A percentile compares a stretch with the other conserved stretches of the same genome.
phyloP scores from a whole-genome alignment of 805 yeast species.

The Candida piceae region DNA sequence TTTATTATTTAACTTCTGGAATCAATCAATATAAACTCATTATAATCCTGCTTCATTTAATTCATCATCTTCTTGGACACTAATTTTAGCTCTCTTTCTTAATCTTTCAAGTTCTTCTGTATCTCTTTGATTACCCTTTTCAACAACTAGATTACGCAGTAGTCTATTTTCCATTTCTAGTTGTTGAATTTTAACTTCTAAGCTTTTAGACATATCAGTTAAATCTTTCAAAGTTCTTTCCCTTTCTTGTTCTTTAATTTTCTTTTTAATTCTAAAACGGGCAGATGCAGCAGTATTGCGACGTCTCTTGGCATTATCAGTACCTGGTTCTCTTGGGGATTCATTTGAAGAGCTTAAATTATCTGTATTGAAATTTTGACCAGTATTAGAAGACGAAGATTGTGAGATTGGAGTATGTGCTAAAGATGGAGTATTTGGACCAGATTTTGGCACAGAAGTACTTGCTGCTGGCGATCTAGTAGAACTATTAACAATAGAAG shows the following conservation, averaged over 20 bases:
- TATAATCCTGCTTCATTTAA: not conserved
- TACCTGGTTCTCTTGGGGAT: conserved; percentile 3
- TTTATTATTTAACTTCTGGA: too few relatives aligned
- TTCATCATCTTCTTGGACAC: conserved; percentile 17
- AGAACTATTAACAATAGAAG: too few relatives aligned
- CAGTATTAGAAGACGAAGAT: too few relatives aligned
- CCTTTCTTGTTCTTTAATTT: conserved; percentile 86
- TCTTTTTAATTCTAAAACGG: conserved; percentile 86
- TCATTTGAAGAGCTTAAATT: not conserved
- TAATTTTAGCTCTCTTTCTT: conserved; percentile 40
- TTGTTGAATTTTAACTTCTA: conserved; percentile 74
- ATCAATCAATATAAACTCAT: not conserved
- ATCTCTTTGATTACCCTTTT: conserved; percentile 60
- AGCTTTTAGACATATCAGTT: conserved; percentile 55
- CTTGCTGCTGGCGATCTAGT: too few relatives aligned
- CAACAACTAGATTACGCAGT: conserved; percentile 76
- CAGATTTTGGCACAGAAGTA: too few relatives aligned
- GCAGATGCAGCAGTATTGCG: conserved; percentile 95
- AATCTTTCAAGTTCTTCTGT: conserved; percentile 48
- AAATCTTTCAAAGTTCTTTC: conserved; percentile 71
- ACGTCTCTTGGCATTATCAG: conserved; percentile 67
- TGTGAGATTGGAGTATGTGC: too few relatives aligned
- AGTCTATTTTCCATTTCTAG: conserved; percentile 91
- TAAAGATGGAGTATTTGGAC: too few relatives aligned
- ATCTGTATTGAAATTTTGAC: too few relatives aligned